phyloP scores from a whole-genome alignment of 192 early-diverging fungal genomes.

The Kappamyces sp. region DNA sequence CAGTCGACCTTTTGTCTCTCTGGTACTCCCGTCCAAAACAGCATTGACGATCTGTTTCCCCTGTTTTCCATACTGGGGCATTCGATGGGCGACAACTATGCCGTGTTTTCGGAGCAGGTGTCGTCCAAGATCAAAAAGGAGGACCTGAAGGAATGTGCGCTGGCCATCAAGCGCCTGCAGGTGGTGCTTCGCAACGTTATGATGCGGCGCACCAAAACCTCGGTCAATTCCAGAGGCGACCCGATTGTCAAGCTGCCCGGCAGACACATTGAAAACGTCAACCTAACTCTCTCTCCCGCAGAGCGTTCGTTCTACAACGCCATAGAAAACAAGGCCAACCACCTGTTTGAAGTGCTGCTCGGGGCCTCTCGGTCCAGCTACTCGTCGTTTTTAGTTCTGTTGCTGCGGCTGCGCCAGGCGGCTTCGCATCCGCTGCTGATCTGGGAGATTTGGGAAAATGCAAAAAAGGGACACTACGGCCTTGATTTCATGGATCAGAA shows the following conservation, averaged over 20 bases:
- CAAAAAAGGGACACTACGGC: background rate
- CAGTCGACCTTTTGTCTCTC: too few relatives aligned
- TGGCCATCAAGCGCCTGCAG: slow-evolving; percentile 3
- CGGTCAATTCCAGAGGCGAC: background rate
- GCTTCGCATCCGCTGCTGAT: slow-evolving; percentile 9
- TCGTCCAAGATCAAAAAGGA: background rate
- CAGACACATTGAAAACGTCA: background rate
- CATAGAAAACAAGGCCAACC: slow-evolving; percentile 5
- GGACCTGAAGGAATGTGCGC: slow-evolving; percentile 1
- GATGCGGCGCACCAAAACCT: slow-evolving; percentile 1
- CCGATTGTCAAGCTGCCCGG: slow-evolving; percentile 6
- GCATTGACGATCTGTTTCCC: too few relatives aligned
- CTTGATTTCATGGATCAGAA: slow-evolving; percentile 3
- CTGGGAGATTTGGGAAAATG: slow-evolving; percentile 7
- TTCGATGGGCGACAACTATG: background rate
- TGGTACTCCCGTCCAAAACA: background rate
- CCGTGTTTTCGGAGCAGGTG: background rate
- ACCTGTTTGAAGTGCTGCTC: slow-evolving; percentile 1
- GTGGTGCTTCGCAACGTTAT: background rate
- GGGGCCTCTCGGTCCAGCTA: slow-evolving; percentile 1
- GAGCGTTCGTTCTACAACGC: slow-evolving; percentile 9
- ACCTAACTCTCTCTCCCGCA: background rate
- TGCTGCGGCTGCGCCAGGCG: slow-evolving; percentile 1
- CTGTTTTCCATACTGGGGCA: background rate
- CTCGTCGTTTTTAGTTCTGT: slow-evolving; percentile 4